Percentiles rank a stretch among this genome's conserved stretches.
Conservation (phyloP, 2,329 filamentous ascomycete genomes). For the Byssoonygena ceratinophila region DNA sequence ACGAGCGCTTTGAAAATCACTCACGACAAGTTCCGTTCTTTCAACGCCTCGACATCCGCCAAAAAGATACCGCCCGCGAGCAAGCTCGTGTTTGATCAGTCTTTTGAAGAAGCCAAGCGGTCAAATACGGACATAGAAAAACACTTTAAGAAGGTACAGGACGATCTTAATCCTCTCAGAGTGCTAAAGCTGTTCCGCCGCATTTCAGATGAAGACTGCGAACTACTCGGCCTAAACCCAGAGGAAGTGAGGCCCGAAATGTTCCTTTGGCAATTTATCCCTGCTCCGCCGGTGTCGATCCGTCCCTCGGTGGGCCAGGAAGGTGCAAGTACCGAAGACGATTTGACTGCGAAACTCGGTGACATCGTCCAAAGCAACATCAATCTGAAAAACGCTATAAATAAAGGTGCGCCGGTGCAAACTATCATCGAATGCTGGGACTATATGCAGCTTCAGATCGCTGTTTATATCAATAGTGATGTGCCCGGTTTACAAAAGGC, state of each 20-base stretch:
- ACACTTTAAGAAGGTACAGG: conserved; percentile 80
- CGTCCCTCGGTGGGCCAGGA: conserved; percentile 90
- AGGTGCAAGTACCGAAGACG: conserved; percentile 86
- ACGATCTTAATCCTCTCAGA: conserved; percentile 82
- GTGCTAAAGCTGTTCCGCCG: conserved; percentile 86
- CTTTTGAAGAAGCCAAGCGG: conserved; percentile 68
- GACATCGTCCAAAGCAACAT: conserved; percentile 91
- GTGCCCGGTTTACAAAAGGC: conserved; percentile 84
- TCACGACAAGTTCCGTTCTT: conserved; percentile 84
- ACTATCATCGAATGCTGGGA: conserved; percentile 99
- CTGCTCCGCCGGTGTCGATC: conserved; percentile 87
- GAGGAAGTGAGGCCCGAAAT: conserved; percentile 83
- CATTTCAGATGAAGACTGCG: conserved; percentile 75
- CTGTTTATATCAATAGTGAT: conserved; percentile 97
- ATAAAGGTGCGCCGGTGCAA: conserved; percentile 71
- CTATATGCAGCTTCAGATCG: conserved; percentile 86
- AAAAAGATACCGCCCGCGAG: conserved; percentile 73
- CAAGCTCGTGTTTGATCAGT: conserved; percentile 76
- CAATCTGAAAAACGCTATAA: conserved; percentile 69
- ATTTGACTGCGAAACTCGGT: conserved; percentile 90
- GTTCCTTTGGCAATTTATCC: conserved; percentile 95
- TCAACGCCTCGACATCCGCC: conserved; percentile 75
- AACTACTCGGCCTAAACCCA: conserved; percentile 79
- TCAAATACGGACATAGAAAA: conserved; percentile 77
- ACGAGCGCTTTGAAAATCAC: conserved; percentile 75